phyloP scores from a whole-genome alignment of 257 asterid species.

The Fraxinus cuspidata region DNA sequence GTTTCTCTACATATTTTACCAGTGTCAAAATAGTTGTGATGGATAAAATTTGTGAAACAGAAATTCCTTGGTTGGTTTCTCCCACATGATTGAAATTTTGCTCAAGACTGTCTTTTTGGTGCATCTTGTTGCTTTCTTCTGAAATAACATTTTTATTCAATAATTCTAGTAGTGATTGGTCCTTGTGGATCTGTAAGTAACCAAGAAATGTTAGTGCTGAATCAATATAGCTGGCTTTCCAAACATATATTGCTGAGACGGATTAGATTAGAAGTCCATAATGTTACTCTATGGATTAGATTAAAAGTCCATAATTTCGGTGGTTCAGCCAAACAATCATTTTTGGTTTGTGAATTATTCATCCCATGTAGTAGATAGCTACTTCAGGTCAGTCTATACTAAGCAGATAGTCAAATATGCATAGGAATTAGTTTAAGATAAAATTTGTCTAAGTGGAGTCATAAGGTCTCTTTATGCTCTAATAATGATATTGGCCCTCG shows the following conservation, averaged over 20 bases:
- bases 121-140: neutral
- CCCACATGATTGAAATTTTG: neutral
- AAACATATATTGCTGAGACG: neutral
- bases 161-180: neutral
- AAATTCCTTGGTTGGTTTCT: neutral
- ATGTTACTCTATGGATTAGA: neutral
- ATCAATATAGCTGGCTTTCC: neutral
- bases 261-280: constrained; percentile 1
- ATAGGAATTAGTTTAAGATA: neutral
- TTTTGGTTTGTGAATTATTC: neutral
- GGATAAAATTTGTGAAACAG: neutral
- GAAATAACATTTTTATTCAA: neutral
- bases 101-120: neutral
- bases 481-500: neutral
- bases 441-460: neutral
- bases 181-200: neutral
- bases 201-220: neutral
- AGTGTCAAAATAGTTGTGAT: neutral
- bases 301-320: too few relatives aligned
- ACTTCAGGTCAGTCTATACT: neutral
- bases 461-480: neutral
- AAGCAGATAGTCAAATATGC: neutral
- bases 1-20: neutral
- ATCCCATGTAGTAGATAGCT: neutral
- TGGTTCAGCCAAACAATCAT: neutral